Base-by-base conservation (phyloP, 139 green algal species). In the Nannochloris sp. region DNA sequence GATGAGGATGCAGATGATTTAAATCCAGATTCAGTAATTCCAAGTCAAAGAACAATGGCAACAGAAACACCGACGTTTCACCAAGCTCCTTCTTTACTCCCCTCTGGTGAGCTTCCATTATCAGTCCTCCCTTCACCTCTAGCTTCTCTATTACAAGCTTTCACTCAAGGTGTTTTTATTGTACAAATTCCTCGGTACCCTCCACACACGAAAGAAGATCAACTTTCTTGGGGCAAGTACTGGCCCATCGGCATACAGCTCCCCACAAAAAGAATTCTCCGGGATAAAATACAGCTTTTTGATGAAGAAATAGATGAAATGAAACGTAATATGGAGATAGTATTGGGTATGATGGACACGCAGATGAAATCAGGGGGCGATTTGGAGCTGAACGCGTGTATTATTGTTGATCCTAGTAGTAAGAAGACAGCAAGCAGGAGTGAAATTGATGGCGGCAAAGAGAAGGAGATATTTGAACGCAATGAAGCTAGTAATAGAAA, bases 221-320 rank as follows among this genome's bases (percentile, higher is more conserved):
- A 74, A 64, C 42, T 60, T 4, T 67, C 82, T 35, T 95, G 86
- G 87, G 57, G 33, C 12, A 25, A 63, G 36, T 13, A 86, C 4
- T 95, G 88, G 88, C 88, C 88, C 0, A 77, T 92, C 37, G 67
- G 61, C 8, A 92, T 86, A 85, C 75, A 79, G 7, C 44, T 75
- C 2, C 81, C 79, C 1, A 73, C 87, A 37, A 24, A 67, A 14
- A 15, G 25, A 15, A 6, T 14, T 2, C 25, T 42, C 8, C 44
- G 35, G 9, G 29, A 65, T 15, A 8, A 46, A 2, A 0, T 5
- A 0, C 5, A 45, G 31, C 47, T 56, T 25, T n/a, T 35, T 8
- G 4, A 29, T 0, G 51, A 34, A 15, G 75, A 80, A 32, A 30
- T 51, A 9, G 32, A 30, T 2, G 23, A 64, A 39, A 84, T 83